A percentile compares a stretch with the other conserved stretches of the same genome.
Conservation (phyloP, 306 rosid species). For the Ochetophila trinervis region DNA sequence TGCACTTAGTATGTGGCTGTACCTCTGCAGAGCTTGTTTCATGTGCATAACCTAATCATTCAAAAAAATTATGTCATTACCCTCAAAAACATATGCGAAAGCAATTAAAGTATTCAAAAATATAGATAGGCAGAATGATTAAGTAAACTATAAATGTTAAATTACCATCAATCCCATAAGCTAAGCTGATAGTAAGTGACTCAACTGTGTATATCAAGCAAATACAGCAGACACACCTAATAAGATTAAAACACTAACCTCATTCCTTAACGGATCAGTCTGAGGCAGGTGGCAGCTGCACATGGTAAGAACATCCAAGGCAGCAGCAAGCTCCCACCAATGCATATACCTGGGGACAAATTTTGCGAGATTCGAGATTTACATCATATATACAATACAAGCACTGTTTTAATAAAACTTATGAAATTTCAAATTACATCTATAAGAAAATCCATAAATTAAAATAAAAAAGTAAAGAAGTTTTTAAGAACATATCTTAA, state of each 20-base stretch:
- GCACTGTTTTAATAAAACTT: neutral
- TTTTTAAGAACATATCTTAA: no score
- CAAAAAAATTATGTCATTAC: slow-evolving; percentile 30
- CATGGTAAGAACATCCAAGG: slow-evolving; percentile 95
- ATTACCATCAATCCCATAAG: no score
- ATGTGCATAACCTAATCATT: slow-evolving; percentile 67
- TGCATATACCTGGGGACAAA: slow-evolving; percentile 64
- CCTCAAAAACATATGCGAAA: slow-evolving; percentile 21
- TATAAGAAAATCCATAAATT: no score
- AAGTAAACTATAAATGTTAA: neutral
- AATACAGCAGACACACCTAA: slow-evolving; percentile 21
- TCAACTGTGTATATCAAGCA: no score
- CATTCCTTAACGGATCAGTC: slow-evolving; percentile 51
- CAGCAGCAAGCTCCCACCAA: slow-evolving; percentile 89
- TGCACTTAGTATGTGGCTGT: slow-evolving; percentile 80
- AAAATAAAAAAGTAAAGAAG: no score
- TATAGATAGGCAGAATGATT: slow-evolving; percentile 7
- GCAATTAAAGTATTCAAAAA: slow-evolving; percentile 5
- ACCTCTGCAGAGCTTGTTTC: slow-evolving; percentile 90
- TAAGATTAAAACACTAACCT: slow-evolving; percentile 48
- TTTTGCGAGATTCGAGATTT: slow-evolving; percentile 7
- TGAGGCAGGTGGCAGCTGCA: slow-evolving; percentile 91
- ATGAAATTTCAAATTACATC: neutral
- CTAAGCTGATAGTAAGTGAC: no score
- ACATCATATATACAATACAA: neutral